Percentiles rank a stretch among this genome's conserved stretches.
These are phyloP conservation scores for Pythium chondricola DNA, from an alignment of 352 stramenopile genomes.

Conservation along the genomic window DNA sequence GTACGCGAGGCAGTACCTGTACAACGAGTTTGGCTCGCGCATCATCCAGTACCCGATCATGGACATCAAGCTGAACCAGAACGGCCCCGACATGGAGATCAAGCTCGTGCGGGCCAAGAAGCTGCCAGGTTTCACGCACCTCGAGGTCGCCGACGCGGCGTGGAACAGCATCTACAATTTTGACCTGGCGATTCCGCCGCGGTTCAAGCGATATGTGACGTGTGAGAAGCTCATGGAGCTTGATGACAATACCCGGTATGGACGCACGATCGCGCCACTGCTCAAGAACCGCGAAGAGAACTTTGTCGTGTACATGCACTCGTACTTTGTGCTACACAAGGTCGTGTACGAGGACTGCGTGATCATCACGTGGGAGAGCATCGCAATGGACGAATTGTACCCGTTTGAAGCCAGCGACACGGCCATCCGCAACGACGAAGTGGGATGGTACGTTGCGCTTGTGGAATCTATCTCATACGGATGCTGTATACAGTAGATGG, in stretches of 20 bases:
- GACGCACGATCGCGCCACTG: conserved; percentile 63
- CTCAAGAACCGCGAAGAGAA: conserved; percentile 52
- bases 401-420: conserved; percentile 51
- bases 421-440: conserved; percentile 65
- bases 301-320: conserved; percentile 68
- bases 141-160: conserved; percentile 52
- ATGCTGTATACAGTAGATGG: background rate
- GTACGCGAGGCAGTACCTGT: conserved; percentile 42
- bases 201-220: conserved; percentile 58
- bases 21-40: conserved; percentile 39
- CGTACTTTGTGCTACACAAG: conserved; percentile 66
- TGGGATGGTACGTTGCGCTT: conserved; percentile 51
- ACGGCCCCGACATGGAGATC: conserved; percentile 76
- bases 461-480: background rate
- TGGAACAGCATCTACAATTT: conserved; percentile 82
- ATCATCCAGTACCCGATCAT: conserved; percentile 49
- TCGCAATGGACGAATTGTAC: conserved; percentile 62
- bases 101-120: conserved; percentile 61
- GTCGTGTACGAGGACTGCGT: conserved; percentile 46
- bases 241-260: conserved; percentile 72
- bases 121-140: conserved; percentile 47
- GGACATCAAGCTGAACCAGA: conserved; percentile 79
- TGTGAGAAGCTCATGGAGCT: conserved; percentile 74
- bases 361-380: conserved; percentile 68
- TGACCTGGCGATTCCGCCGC: conserved; percentile 54